Percentiles rank a stretch among this genome's conserved stretches.
phyloP scores from a whole-genome alignment of 805 yeast species.

The Lipomyces kockii region DNA sequence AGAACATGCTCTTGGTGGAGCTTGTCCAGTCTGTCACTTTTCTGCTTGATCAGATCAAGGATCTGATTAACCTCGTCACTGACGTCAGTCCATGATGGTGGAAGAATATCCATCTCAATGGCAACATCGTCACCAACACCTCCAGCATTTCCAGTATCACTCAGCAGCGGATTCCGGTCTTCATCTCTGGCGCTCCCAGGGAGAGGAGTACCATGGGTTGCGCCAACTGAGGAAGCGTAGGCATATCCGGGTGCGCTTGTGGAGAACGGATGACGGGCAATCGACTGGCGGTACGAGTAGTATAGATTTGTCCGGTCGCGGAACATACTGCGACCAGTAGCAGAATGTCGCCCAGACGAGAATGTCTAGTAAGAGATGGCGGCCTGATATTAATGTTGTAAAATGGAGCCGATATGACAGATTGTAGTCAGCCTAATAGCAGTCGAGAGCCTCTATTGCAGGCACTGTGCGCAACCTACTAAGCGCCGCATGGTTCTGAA shows the following conservation, averaged over 20 bases:
- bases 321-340: conserved; percentile 58
- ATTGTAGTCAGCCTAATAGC: neutral
- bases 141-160: conserved; percentile 43
- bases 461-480: too few species aligned
- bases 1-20: conserved; percentile 80
- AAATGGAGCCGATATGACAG: neutral
- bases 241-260: conserved; percentile 31
- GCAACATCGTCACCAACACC: conserved; percentile 40
- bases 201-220: conserved; percentile 8
- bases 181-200: conserved; percentile 19
- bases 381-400: neutral
- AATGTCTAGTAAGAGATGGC: neutral
- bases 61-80: conserved; percentile 71
- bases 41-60: conserved; percentile 56
- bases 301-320: conserved; percentile 93
- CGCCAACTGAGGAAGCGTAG: conserved; percentile 1
- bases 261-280: conserved; percentile 62
- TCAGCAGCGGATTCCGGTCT: conserved; percentile 51
- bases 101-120: conserved; percentile 67
- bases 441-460: too few species aligned
- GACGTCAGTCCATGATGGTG: conserved; percentile 79
- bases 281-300: conserved; percentile 86
- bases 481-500: neutral
- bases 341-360: neutral
- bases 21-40: conserved; percentile 64